These are phyloP conservation scores for Penicillium mononematosum DNA, from an alignment of 495 filamentous ascomycete species.

Conservation along the genomic window DNA sequence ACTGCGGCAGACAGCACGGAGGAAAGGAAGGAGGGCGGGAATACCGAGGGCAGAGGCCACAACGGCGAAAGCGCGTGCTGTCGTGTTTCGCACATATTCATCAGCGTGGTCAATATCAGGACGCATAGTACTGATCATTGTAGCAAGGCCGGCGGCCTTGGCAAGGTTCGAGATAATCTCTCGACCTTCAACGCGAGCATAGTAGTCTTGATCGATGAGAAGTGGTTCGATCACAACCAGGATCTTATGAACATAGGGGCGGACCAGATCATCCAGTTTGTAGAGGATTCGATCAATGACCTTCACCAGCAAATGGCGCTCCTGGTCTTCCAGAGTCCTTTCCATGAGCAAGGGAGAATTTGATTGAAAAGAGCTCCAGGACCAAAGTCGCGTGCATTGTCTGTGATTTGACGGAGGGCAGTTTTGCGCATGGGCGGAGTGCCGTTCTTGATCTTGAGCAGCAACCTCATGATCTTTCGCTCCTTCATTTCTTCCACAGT, in stretches of 20 bases:
- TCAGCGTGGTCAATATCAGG: slow-evolving; percentile 98
- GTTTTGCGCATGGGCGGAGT: slow-evolving; percentile 99
- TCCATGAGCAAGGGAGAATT: slow-evolving; percentile 98
- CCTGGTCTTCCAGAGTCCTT: slow-evolving; percentile 96
- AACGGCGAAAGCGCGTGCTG: slow-evolving; percentile 94
- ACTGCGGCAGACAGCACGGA: slow-evolving; percentile 91
- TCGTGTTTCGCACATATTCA: slow-evolving; percentile 99
- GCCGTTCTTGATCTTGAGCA: slow-evolving; percentile 99
- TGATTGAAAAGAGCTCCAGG: slow-evolving; percentile 96
- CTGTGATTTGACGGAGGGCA: slow-evolving; percentile 94
- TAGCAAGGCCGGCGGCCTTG: slow-evolving; percentile 94
- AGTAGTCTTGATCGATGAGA: slow-evolving; percentile 99
- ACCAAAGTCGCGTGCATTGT: slow-evolving; percentile 96
- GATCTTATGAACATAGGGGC: slow-evolving; percentile 97
- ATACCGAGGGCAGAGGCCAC: slow-evolving; percentile 97
- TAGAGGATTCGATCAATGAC: slow-evolving; percentile 98
- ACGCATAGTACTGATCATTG: slow-evolving; percentile 99
- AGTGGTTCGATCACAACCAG: slow-evolving; percentile 98
- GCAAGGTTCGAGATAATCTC: slow-evolving; percentile 98
- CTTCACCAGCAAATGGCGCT: slow-evolving; percentile 97
- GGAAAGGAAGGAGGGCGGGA: slow-evolving; percentile 89
- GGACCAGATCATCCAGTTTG: slow-evolving; percentile 95
- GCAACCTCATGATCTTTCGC: slow-evolving; percentile 94
- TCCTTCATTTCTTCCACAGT: slow-evolving; percentile 95
- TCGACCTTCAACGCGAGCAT: slow-evolving; percentile 95